phyloP scores from a whole-genome alignment of 1,139 yeast genomes.

The Taphrina pruni region DNA sequence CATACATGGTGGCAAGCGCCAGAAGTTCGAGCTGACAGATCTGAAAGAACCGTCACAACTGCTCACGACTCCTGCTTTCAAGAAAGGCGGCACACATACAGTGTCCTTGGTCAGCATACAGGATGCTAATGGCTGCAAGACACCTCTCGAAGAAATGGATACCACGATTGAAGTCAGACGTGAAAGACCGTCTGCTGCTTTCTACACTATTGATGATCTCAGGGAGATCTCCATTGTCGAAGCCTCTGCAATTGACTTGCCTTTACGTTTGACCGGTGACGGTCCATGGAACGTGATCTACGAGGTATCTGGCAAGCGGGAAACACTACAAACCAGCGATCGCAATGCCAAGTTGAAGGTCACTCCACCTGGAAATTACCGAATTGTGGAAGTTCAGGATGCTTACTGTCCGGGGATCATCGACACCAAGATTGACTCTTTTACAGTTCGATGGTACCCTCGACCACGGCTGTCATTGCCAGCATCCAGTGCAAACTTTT shows the following conservation, averaged over 20 bases:
- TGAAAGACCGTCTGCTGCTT: slow-evolving; percentile 66
- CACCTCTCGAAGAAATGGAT: slow-evolving; percentile 65
- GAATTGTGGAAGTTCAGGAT: slow-evolving; percentile 64
- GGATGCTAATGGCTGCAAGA: slow-evolving; percentile 78
- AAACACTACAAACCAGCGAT: slow-evolving; percentile 39
- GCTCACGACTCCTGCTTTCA: slow-evolving; percentile 62
- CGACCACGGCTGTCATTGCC: slow-evolving; percentile 62
- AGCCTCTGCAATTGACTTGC: slow-evolving; percentile 65
- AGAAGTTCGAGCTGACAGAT: slow-evolving; percentile 56
- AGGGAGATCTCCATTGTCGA: slow-evolving; percentile 53
- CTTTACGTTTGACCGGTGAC: slow-evolving; percentile 63
- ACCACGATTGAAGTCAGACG: slow-evolving; percentile 68
- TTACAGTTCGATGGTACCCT: slow-evolving; percentile 60
- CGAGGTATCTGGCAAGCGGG: slow-evolving; percentile 42
- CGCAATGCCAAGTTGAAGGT: slow-evolving; percentile 55
- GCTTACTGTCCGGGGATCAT: slow-evolving; percentile 73
- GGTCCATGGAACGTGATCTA: slow-evolving; percentile 48
- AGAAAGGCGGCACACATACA: slow-evolving; percentile 72
- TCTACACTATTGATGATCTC: slow-evolving; percentile 54
- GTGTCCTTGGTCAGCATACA: slow-evolving; percentile 67
- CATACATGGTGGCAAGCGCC: slow-evolving; percentile 59
- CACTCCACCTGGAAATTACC: slow-evolving; percentile 67
- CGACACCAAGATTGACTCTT: slow-evolving; percentile 50
- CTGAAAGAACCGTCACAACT: slow-evolving; percentile 55
- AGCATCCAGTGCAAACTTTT: slow-evolving; percentile 49